These are phyloP conservation scores for Plasmopara halstedii DNA, from an alignment of 352 stramenopile species.

Conservation along the genomic window DNA sequence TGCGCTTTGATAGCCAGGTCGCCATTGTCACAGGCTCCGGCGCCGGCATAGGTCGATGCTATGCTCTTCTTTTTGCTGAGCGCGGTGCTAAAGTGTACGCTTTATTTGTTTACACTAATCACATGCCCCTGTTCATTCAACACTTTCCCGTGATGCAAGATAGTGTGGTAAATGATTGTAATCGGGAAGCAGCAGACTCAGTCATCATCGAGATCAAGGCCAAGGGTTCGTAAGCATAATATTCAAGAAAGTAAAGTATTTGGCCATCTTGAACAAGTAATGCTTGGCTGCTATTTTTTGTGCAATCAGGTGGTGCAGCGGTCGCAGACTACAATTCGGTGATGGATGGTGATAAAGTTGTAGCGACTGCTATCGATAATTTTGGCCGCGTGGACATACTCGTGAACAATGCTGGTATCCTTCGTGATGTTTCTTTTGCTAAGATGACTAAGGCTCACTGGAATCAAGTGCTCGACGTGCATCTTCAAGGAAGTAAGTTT, in stretches of 20 bases:
- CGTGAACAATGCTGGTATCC: conserved; percentile 93
- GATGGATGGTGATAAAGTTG: conserved; percentile 76
- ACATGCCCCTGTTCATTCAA: conserved; percentile 2
- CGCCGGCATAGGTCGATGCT: conserved; percentile 62
- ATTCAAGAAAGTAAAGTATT: background rate
- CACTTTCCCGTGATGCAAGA: background rate
- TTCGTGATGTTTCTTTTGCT: conserved; percentile 86
- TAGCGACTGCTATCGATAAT: conserved; percentile 56
- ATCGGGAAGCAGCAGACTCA: conserved; percentile 51
- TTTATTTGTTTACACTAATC: background rate
- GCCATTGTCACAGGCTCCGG: conserved; percentile 75
- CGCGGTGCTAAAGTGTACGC: conserved; percentile 80
- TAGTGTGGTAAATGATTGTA: conserved; percentile 76
- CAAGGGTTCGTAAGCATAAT: conserved; percentile 24
- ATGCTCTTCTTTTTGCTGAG: conserved; percentile 63
- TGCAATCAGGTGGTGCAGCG: conserved; percentile 38
- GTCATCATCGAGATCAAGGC: conserved; percentile 77
- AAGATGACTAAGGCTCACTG: conserved; percentile 88
- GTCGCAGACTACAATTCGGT: conserved; percentile 82
- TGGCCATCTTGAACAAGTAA: background rate
- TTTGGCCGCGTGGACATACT: conserved; percentile 78
- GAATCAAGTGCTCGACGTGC: conserved; percentile 77
- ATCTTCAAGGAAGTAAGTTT: conserved; percentile 69
- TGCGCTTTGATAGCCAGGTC: conserved; percentile 72
- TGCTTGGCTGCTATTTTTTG: background rate